These are phyloP conservation scores for Paraphoma chrysanthemicola DNA, from an alignment of 2,329 filamentous ascomycete genomes.

Conservation along the genomic window DNA sequence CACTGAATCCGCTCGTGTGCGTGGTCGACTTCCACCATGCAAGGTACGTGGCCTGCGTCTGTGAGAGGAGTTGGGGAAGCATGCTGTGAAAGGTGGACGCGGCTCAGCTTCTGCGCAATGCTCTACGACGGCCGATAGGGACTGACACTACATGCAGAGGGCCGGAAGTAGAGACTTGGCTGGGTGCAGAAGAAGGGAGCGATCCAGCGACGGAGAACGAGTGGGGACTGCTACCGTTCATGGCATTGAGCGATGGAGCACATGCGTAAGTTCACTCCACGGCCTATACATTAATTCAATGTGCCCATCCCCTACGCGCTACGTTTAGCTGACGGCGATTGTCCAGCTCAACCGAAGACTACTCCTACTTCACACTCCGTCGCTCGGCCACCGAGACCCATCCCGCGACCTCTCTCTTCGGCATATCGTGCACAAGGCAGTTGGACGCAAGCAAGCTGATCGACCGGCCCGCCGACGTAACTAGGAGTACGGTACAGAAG, in stretches of 20 bases:
- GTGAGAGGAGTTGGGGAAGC: not conserved
- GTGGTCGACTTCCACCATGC: constrained; percentile 63
- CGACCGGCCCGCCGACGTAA: constrained; percentile 84
- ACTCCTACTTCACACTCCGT: constrained; percentile 95
- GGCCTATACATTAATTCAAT: not conserved
- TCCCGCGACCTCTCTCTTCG: constrained; percentile 84
- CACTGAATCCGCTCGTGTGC: constrained; percentile 52
- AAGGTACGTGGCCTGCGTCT: constrained; percentile 37
- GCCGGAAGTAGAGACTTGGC: constrained; percentile 93
- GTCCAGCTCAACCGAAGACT: constrained; percentile 83
- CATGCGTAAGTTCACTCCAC: constrained; percentile 72
- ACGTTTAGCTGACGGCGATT: constrained; percentile 6
- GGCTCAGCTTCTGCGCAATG: too few relatives aligned
- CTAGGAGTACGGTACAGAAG: constrained; percentile 97
- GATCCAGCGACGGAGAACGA: constrained; percentile 86
- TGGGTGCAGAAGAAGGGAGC: constrained; percentile 74
- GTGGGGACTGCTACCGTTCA: constrained; percentile 92
- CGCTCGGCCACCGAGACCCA: constrained; percentile 55
- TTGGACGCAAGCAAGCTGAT: constrained; percentile 80
- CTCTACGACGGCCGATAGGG: not conserved
- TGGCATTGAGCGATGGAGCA: constrained; percentile 94
- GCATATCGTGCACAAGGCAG: constrained; percentile 93
- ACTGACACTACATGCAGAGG: constrained; percentile 60
- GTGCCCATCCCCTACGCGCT: not conserved
- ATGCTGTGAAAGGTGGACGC: not conserved